Evolutionary conservation across 306 rosid species (phyloP).

Genomic region (Abrus precatorius): DNA sequence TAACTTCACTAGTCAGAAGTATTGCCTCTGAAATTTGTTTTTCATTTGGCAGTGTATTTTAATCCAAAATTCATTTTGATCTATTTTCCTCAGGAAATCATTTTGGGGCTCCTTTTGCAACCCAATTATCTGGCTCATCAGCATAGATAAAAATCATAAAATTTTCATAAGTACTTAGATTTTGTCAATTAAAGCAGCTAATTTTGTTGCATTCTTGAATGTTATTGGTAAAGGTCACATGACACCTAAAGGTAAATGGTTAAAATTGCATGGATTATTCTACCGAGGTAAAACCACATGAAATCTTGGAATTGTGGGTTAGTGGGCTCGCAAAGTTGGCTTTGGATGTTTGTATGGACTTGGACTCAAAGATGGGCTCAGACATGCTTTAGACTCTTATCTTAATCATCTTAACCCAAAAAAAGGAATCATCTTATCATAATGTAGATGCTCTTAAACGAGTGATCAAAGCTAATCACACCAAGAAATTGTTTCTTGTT

Average conservation of each 20-base stretch:
- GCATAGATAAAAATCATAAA: not conserved
- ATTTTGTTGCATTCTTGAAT: not conserved
- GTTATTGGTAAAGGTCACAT: not conserved
- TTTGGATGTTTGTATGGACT: not conserved
- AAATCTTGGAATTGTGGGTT: not conserved
- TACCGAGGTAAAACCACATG: not conserved
- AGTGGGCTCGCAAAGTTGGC: not conserved
- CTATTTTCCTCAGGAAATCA: not conserved
- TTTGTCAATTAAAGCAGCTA: not conserved
- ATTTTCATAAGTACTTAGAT: not conserved
- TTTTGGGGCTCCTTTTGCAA: not conserved
- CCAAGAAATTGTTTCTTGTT: not conserved
- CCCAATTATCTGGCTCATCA: too few relatives aligned
- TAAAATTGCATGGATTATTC: not conserved
- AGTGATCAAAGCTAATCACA: not conserved
- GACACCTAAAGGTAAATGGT: not conserved
- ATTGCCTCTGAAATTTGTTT: not conserved
- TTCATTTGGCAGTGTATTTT: not conserved
- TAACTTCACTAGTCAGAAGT: not conserved
- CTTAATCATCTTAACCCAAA: not conserved
- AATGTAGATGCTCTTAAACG: not conserved
- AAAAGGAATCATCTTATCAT: not conserved
- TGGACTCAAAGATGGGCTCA: not conserved
- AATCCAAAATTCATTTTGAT: not conserved
- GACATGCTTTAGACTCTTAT: not conserved